Percentiles rank a stretch among this genome's conserved stretches.
These are phyloP conservation scores for Botrytis porri DNA, from an alignment of 2,329 filamentous ascomycete genomes.

Conservation along the genomic window DNA sequence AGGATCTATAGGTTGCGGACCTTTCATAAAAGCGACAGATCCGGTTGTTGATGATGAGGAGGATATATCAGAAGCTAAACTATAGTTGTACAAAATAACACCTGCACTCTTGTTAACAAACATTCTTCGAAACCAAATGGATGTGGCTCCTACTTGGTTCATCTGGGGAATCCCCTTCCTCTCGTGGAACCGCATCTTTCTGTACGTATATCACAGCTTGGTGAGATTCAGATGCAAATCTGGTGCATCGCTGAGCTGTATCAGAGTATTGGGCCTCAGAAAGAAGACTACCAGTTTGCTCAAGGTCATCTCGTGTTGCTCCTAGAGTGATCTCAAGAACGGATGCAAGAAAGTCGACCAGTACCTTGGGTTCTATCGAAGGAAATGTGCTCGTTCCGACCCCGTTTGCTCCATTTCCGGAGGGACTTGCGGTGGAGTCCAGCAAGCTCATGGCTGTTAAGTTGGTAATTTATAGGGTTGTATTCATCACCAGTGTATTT, in stretches of 20 bases:
- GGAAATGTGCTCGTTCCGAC: constrained; percentile 42
- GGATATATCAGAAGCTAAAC: constrained; percentile 76
- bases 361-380: constrained; percentile 62
- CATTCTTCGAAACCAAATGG: constrained; percentile 26
- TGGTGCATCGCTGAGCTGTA: constrained; percentile 80
- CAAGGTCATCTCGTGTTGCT: constrained; percentile 73
- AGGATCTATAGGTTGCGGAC: constrained; percentile 82
- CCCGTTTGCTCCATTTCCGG: constrained; percentile 36
- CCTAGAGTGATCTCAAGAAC: constrained; percentile 73
- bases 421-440: constrained; percentile 34
- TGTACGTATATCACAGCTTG: constrained; percentile 79
- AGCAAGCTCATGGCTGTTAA: constrained; percentile 36
- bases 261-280: constrained; percentile 69
- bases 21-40: constrained; percentile 87
- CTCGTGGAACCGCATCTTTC: constrained; percentile 64
- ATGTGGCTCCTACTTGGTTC: constrained; percentile 40
- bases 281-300: constrained; percentile 77
- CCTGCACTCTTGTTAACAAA: constrained; percentile 40
- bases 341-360: constrained; percentile 69
- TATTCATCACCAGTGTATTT: constrained; percentile 30
- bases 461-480: constrained; percentile 22
- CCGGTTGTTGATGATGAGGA: constrained; percentile 76
- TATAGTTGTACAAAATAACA: constrained; percentile 66
- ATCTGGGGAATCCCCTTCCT: constrained; percentile 33
- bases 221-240: constrained; percentile 86